phyloP scores from a whole-genome alignment of 2,329 filamentous ascomycete genomes.

The Fusarium zealandicum region DNA sequence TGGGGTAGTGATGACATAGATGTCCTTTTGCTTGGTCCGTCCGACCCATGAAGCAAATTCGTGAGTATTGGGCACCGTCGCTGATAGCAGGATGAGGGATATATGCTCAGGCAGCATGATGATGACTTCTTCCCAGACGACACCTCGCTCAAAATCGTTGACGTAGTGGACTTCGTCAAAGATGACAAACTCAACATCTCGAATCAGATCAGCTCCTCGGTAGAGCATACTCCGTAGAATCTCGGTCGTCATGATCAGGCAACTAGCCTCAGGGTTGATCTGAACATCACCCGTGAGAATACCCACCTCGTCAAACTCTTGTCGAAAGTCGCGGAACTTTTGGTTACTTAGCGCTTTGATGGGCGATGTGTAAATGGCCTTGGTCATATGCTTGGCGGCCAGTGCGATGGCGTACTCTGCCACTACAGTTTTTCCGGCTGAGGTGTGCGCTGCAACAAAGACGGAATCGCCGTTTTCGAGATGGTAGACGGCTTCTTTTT shows the following conservation, averaged over 20 bases:
- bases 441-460: constrained; percentile 97
- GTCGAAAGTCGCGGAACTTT: constrained; percentile 94
- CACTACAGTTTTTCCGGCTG: constrained; percentile 96
- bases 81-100: constrained; percentile 91
- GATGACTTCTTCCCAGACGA: constrained; percentile 99
- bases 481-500: constrained; percentile 98
- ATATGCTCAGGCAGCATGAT: constrained; percentile 99
- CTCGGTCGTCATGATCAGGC: constrained; percentile 98
- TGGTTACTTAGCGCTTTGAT: constrained; percentile 99
- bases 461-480: constrained; percentile 96
- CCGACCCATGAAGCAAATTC: constrained; percentile 99
- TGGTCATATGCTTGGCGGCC: constrained; percentile 98
- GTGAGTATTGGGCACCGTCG: constrained; percentile 95
- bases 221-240: constrained; percentile 99
- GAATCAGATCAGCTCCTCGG: constrained; percentile 90
- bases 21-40: constrained; percentile 96
- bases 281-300: constrained; percentile 98
- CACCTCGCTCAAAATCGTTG: constrained; percentile 92
- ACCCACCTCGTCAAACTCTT: constrained; percentile 91
- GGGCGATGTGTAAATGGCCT: constrained; percentile 97
- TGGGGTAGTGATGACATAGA: constrained; percentile 97
- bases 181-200: constrained; percentile 98
- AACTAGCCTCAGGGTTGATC: constrained; percentile 96
- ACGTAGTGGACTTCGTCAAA: constrained; percentile 99
- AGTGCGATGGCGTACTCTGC: constrained; percentile 97